phyloP scores from a whole-genome alignment of 2,329 filamentous ascomycete species.

The Cytospora piceicola region DNA sequence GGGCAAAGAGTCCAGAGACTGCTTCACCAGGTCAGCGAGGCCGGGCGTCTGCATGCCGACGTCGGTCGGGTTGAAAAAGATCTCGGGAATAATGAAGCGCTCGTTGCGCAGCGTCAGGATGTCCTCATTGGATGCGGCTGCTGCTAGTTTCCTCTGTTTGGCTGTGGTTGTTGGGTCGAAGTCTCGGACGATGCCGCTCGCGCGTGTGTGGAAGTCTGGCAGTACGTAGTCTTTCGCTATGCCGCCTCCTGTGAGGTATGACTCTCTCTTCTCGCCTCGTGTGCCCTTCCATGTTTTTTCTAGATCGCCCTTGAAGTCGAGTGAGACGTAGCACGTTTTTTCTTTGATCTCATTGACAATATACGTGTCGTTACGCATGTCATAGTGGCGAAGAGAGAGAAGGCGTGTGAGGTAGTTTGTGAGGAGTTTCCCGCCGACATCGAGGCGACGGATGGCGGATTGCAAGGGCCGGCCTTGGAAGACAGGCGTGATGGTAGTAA shows the following conservation, averaged over 20 bases:
- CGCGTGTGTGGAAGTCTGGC: conserved; percentile 70
- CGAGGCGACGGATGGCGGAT: conserved; percentile 78
- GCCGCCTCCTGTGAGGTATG: conserved; percentile 55
- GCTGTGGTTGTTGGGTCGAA: conserved; percentile 69
- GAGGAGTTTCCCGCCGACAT: conserved; percentile 89
- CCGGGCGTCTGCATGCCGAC: conserved; percentile 84
- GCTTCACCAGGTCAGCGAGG: conserved; percentile 78
- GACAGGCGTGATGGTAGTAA: conserved; percentile 87
- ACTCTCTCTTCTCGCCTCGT: conserved; percentile 57
- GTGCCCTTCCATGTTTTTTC: conserved; percentile 85
- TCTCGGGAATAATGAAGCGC: conserved; percentile 85
- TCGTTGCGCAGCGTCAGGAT: conserved; percentile 88
- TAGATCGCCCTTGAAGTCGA: conserved; percentile 76
- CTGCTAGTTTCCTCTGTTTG: conserved; percentile 51
- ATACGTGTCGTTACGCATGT: conserved; percentile 91
- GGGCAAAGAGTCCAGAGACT: conserved; percentile 75
- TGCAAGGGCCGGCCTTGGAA: conserved; percentile 82
- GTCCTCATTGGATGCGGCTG: conserved; percentile 67
- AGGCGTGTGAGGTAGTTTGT: conserved; percentile 92
- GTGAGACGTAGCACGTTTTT: conserved; percentile 78
- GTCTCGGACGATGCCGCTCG: conserved; percentile 72
- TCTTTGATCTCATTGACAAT: conserved; percentile 98
- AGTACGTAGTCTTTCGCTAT: conserved; percentile 91
- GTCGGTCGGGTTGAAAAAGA: conserved; percentile 85
- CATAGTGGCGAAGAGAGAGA: conserved; percentile 88